Evolutionary conservation across 345 rosid genomes (phyloP).

Genomic region (Reutealis trisperma): DNA sequence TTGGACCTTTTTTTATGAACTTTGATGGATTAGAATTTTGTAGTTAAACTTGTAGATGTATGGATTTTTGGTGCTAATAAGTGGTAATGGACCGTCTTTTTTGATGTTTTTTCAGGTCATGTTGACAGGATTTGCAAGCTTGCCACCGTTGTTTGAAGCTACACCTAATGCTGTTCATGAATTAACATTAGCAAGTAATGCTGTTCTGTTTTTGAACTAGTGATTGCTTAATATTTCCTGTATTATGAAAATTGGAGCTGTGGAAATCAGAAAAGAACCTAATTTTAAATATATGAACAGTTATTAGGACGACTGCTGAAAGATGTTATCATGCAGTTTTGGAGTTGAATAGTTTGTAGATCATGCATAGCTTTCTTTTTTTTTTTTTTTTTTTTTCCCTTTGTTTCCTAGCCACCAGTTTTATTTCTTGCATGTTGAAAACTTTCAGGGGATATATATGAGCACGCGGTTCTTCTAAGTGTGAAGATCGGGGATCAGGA

Average conservation of each 20-base stretch:
- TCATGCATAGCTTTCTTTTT: background rate
- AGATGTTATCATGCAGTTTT: background rate
- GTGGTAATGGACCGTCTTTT: background rate
- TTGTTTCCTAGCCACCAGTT: background rate
- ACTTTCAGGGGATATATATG: constrained; percentile 77
- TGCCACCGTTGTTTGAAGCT: constrained; percentile 83
- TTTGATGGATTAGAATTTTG: background rate
- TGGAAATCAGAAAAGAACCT: background rate
- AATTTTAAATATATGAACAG: background rate
- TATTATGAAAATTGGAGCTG: background rate
- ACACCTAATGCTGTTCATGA: constrained; percentile 69
- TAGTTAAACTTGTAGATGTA: background rate
- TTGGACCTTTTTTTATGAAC: background rate
- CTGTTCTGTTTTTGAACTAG: background rate
- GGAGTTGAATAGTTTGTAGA: constrained; percentile 2
- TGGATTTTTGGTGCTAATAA: background rate
- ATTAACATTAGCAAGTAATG: constrained; percentile 73
- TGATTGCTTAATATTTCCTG: background rate
- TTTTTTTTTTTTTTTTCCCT: background rate
- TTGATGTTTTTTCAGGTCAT: constrained; percentile 52
- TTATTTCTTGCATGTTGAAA: background rate
- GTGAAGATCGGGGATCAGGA: constrained; percentile 92
- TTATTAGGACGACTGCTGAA: background rate
- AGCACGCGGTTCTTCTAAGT: constrained; percentile 88
- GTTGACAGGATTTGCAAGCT: constrained; percentile 72